Evolutionary conservation across 2,329 filamentous ascomycete species (phyloP).

Genomic region (Ophiostoma quercus): DNA sequence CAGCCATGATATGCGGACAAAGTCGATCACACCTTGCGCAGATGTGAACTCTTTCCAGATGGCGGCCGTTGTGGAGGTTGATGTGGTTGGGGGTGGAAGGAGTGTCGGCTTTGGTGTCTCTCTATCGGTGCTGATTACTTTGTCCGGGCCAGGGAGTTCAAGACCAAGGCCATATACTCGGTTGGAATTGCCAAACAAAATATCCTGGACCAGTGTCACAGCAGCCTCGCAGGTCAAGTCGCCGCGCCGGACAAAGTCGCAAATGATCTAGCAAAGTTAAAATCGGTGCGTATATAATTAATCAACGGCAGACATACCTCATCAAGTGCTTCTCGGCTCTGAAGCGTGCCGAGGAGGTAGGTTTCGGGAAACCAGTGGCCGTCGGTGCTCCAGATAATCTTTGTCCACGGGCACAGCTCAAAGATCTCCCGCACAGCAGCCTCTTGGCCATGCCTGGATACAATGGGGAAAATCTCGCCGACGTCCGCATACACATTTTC

Average conservation of each 20-base stretch:
- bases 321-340: conserved; percentile 66
- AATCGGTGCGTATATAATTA: background rate
- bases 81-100: background rate
- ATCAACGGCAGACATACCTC: conserved; percentile 42
- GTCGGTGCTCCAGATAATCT: conserved; percentile 75
- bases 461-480: conserved; percentile 73
- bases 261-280: conserved; percentile 50
- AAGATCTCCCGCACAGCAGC: conserved; percentile 64
- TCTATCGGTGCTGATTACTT: background rate
- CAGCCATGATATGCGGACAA: conserved; percentile 69
- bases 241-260: conserved; percentile 59
- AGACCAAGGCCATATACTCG: conserved; percentile 62
- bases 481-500: conserved; percentile 77
- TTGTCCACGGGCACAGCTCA: conserved; percentile 68
- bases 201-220: conserved; percentile 56
- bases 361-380: conserved; percentile 76
- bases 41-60: conserved; percentile 41
- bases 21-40: conserved; percentile 51
- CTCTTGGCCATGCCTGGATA: conserved; percentile 72
- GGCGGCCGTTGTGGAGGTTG: background rate
- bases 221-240: conserved; percentile 60
- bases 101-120: background rate
- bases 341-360: conserved; percentile 65
- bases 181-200: conserved; percentile 75
- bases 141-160: conserved; percentile 31